Evolutionary conservation across 2,329 filamentous ascomycete genomes (phyloP).

Genomic region (Myriosclerotinia curreyana): DNA sequence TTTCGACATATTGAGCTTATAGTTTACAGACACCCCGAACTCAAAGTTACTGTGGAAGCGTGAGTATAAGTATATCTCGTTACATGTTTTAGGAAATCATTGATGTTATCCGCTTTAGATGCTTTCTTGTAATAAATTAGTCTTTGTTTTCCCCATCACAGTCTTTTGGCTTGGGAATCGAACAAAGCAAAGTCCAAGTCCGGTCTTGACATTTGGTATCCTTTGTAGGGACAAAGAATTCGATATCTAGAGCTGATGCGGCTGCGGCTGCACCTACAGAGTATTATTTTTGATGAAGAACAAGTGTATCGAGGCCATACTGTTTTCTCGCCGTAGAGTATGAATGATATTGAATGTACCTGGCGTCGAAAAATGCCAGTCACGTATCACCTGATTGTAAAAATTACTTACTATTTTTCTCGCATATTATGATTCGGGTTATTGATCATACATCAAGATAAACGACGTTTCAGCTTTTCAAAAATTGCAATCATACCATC

Average conservation of each 20-base stretch:
- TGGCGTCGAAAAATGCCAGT: background rate
- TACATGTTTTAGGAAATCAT: background rate
- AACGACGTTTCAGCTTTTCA: background rate
- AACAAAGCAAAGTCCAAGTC: conserved; percentile 7
- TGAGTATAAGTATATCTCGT: background rate
- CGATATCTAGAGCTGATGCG: background rate
- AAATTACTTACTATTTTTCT: background rate
- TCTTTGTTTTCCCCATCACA: background rate
- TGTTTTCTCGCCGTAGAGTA: background rate
- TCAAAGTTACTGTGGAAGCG: background rate
- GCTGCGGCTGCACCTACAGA: too few species aligned
- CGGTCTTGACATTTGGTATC: background rate
- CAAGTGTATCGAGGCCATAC: background rate
- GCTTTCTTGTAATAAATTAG: background rate
- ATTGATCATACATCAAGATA: background rate
- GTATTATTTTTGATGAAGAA: background rate
- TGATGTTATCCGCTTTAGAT: background rate
- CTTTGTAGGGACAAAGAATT: background rate
- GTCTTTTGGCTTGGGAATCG: background rate
- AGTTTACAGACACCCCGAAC: background rate
- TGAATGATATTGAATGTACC: too few species aligned
- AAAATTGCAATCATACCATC: background rate
- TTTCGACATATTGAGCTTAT: background rate
- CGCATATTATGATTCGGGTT: background rate
- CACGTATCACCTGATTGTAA: background rate